A percentile compares a stretch with the other conserved stretches of the same genome.
Conservation (phyloP, 1,139 yeast genomes). For the Wickerhamiella pararugosa region DNA sequence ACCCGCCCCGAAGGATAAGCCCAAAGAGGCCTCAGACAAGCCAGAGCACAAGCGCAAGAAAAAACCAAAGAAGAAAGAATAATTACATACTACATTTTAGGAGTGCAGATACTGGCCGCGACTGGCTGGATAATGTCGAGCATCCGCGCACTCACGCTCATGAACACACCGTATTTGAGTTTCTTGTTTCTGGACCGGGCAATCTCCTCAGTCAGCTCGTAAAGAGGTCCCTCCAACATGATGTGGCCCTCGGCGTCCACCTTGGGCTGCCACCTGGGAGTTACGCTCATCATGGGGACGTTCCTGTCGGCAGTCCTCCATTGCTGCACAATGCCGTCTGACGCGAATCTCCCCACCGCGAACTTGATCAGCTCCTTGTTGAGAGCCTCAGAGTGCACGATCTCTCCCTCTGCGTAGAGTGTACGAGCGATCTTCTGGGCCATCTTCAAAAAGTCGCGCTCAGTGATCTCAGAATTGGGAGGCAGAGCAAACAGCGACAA, state of each 20-base stretch:
- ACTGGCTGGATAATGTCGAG: conserved; percentile 13
- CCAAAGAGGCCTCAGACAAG: not conserved
- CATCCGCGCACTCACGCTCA: conserved; percentile 15
- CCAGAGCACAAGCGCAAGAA: not conserved
- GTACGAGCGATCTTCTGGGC: conserved; percentile 30
- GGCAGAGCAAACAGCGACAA: conserved; percentile 26
- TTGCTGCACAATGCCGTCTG: conserved; percentile 22
- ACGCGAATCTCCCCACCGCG: conserved; percentile 24
- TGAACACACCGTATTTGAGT: conserved; percentile 13
- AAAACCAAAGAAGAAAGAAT: not conserved
- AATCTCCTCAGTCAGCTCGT: conserved; percentile 20
- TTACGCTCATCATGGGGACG: conserved; percentile 8
- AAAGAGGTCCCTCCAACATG: conserved; percentile 18
- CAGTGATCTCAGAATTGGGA: conserved; percentile 17
- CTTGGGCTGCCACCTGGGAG: conserved; percentile 16
- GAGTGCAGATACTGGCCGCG: conserved; percentile 6
- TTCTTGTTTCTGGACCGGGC: conserved; percentile 19
- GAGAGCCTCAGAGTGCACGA: conserved; percentile 29
- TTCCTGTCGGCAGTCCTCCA: conserved; percentile 1
- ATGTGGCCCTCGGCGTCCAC: conserved; percentile 13
- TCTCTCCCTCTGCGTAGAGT: conserved; percentile 29
- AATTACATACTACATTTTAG: not conserved
- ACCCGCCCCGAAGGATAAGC: too few species aligned
- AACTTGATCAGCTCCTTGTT: conserved; percentile 29
- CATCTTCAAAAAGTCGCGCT: conserved; percentile 21